Evolutionary conservation across 2,329 filamentous ascomycete species (phyloP).

Genomic region (Pseudogymnoascus sp.): DNA sequence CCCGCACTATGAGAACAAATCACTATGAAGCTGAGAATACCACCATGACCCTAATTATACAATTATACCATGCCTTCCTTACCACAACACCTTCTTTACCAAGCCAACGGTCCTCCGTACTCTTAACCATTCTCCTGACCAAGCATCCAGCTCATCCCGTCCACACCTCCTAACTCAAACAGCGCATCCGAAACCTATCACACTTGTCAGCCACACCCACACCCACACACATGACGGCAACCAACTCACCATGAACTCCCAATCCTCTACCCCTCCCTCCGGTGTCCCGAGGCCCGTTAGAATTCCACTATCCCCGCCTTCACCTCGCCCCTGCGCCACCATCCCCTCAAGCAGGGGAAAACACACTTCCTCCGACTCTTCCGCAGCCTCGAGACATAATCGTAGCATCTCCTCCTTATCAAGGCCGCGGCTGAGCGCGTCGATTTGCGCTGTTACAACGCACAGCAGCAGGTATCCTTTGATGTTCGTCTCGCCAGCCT

Average conservation of each 20-base stretch:
- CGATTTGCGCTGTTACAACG: constrained; percentile 35
- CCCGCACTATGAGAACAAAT: background rate
- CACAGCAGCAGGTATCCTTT: constrained; percentile 32
- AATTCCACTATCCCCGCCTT: constrained; percentile 11
- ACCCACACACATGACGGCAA: background rate
- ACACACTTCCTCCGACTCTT: constrained; percentile 29
- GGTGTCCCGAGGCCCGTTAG: constrained; percentile 22
- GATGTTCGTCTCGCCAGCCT: constrained; percentile 36
- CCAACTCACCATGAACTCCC: constrained; percentile 35
- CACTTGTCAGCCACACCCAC: constrained; percentile 7
- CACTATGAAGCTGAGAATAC: background rate
- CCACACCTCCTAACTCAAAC: constrained; percentile 20
- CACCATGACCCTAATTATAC: background rate
- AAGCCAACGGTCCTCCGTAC: background rate
- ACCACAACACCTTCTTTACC: background rate
- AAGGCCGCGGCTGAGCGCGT: constrained; percentile 32
- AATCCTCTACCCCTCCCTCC: constrained; percentile 29
- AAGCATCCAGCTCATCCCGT: constrained; percentile 18
- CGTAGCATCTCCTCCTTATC: constrained; percentile 28
- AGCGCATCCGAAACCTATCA: constrained; percentile 25
- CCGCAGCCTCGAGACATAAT: constrained; percentile 31
- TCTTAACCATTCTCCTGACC: constrained; percentile 13
- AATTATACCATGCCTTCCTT: background rate
- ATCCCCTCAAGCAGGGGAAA: constrained; percentile 29
- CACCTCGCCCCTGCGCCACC: constrained; percentile 16